phyloP scores from a whole-genome alignment of 352 stramenopile genomes.

The Globisporangium apiculatum region DNA sequence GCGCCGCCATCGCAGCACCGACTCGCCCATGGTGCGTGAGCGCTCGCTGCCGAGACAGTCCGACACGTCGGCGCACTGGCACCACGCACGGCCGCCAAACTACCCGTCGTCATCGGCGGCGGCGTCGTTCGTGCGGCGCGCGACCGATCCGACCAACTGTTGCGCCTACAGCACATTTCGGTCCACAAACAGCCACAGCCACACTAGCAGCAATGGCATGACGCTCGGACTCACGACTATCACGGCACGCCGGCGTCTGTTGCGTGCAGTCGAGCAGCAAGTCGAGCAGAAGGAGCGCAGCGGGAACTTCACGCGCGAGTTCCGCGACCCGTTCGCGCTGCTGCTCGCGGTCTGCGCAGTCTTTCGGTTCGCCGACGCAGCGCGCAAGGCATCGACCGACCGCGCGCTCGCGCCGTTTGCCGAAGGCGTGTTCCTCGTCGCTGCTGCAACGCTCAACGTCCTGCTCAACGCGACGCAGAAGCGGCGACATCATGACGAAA shows the following conservation, averaged over 20 bases:
- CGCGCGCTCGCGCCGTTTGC: constrained; percentile 21
- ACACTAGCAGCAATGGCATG: neutral
- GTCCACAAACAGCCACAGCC: neutral
- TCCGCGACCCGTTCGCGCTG: constrained; percentile 63
- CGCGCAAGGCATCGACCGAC: constrained; percentile 22
- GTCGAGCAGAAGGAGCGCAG: constrained; percentile 65
- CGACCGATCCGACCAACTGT: neutral
- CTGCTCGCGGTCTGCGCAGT: constrained; percentile 56
- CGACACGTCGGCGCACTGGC: constrained; percentile 1
- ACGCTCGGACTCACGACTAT: constrained; percentile 45
- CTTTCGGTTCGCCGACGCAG: constrained; percentile 54
- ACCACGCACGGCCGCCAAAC: constrained; percentile 9
- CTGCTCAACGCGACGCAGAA: constrained; percentile 60
- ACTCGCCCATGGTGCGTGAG: constrained; percentile 4
- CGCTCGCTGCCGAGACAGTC: neutral
- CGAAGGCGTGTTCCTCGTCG: constrained; percentile 55
- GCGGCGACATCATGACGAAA: constrained; percentile 67
- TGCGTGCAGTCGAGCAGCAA: constrained; percentile 62
- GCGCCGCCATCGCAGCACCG: neutral
- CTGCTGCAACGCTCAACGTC: constrained; percentile 50
- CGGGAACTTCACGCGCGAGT: constrained; percentile 56
- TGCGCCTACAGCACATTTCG: constrained; percentile 12
- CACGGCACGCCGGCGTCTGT: constrained; percentile 39
- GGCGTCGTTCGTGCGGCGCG: constrained; percentile 1
- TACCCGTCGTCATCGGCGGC: constrained; percentile 2